Evolutionary conservation across 75 land plant species (phyloP).

Genomic region (Adiantum capillusveneris): DNA sequence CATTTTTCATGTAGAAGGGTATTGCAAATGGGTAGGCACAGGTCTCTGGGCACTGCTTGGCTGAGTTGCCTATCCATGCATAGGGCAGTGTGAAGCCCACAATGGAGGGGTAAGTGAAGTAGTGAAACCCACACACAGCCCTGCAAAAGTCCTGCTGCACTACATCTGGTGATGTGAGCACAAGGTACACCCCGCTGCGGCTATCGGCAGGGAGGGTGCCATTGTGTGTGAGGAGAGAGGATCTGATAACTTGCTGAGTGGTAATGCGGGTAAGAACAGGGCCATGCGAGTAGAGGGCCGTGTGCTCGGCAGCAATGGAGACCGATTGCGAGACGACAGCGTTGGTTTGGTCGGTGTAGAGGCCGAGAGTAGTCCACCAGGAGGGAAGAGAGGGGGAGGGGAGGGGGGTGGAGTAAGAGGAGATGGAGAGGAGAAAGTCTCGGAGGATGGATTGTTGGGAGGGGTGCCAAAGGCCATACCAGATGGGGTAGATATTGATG

Average conservation of each 20-base stretch:
- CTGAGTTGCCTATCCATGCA: conserved; percentile 83
- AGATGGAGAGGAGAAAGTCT: conserved; percentile 35
- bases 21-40: conserved; percentile 82
- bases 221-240: conserved; percentile 21
- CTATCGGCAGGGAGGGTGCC: conserved; percentile 42
- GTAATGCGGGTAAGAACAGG: conserved; percentile 49
- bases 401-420: no score
- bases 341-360: conserved; percentile 73
- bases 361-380: conserved; percentile 64
- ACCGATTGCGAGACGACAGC: conserved; percentile 41
- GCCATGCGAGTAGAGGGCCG: conserved; percentile 40
- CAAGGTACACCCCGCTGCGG: conserved; percentile 54
- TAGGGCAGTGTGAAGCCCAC: conserved; percentile 70
- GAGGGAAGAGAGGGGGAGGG: conserved; percentile 40
- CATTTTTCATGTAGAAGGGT: conserved; percentile 49
- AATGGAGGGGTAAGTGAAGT: conserved; percentile 74
- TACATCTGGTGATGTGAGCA: conserved; percentile 65
- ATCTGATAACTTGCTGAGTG: conserved; percentile 47
- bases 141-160: conserved; percentile 68
- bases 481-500: conserved; percentile 55
- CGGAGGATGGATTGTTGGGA: conserved; percentile 35
- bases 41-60: conserved; percentile 58
- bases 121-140: conserved; percentile 80
- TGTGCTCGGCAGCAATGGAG: conserved; percentile 27
- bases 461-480: conserved; percentile 61